Evolutionary conservation across 2,329 filamentous ascomycete species (phyloP), one percentile per base, ranked within the genome.

Genomic region (Cordyceps farinosa): DNA sequence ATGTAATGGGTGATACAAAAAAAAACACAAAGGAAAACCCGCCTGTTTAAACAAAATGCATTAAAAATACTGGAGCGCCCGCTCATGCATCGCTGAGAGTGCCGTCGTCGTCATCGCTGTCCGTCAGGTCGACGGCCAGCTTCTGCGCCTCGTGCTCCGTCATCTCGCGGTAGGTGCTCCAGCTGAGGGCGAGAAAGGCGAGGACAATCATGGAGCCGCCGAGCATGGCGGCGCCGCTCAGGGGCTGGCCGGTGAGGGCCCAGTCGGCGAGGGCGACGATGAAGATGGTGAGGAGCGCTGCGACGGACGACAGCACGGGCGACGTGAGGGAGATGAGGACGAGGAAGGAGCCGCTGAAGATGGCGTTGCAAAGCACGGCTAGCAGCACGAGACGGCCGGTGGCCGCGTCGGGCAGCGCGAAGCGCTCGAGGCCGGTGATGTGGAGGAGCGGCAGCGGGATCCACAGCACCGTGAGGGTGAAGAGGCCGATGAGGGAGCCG

Each of bases 101-200:
- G 27, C 73, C 56, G 2, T 50, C 77, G 58, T 82, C 80, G 59
- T 82, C 79, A 45, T 81, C 79, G 51, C 79, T 80, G 54, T 81
- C 79, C 15, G 77, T 76, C 63, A 80, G 71, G 61, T 82, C 80
- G 3, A 80, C 75, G 6, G 72, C 74, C 48, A 74, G 66, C 70
- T 82, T 87, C 71, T 87, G 87, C 67, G 82, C 82, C 69, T 88
- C 84, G 68, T 96, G 91, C 75, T 97, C 92, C 52, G 87, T 85
- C 88, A 98, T 94, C 79, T 99, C 95, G 57, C 88, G 85, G 77
- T 94, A 99, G 0, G 94, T 97, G 67, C 92, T 95, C 87, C 88
- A 97, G 70, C 88, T 92, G 51, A 99, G 76, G 71, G 97, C 82
- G n/a, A 87, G 75, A 73, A 99, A 99, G 0, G 95, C 95, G 1